Percentiles rank a stretch among this genome's conserved stretches.
Evolutionary conservation across 2,329 filamentous ascomycete genomes (phyloP).

Genomic region (Apiospora marii): DNA sequence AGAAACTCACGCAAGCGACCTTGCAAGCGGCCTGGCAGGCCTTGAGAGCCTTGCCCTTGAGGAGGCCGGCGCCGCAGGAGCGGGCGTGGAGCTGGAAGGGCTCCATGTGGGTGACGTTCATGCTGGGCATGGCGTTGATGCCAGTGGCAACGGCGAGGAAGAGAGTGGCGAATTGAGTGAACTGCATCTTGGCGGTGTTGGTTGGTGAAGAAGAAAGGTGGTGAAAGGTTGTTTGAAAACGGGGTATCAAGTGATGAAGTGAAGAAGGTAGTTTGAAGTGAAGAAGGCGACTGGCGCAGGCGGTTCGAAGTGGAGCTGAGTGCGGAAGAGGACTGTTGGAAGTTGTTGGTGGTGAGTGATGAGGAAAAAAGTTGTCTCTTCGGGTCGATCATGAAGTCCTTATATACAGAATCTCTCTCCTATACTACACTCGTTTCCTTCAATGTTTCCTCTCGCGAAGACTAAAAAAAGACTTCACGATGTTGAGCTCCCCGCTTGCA

Average conservation of each 20-base stretch:
- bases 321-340: slow-evolving; percentile 11
- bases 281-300: slow-evolving; percentile 17
- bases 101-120: not conserved
- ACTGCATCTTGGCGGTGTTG: slow-evolving; percentile 21
- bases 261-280: not conserved
- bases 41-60: slow-evolving; percentile 20
- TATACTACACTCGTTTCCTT: not conserved
- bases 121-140: slow-evolving; percentile 6
- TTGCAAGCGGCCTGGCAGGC: slow-evolving; percentile 22
- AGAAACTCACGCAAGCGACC: not conserved
- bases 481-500: not conserved
- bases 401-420: not conserved
- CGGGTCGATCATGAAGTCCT: not conserved
- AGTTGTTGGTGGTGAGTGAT: slow-evolving; percentile 19
- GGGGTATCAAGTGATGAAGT: slow-evolving; percentile 10
- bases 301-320: slow-evolving; percentile 2
- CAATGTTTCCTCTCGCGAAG: not conserved
- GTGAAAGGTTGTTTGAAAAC: not conserved
- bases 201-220: not conserved
- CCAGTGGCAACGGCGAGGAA: slow-evolving; percentile 11
- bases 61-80: slow-evolving; percentile 22
- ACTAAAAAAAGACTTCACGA: not conserved
- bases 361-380: slow-evolving; percentile 17
- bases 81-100: slow-evolving; percentile 16
- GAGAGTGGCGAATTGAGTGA: slow-evolving; percentile 12